Base-by-base conservation (phyloP, 1,284 basidiomycete genomes). In the Ceraceosorus guamensis region DNA sequence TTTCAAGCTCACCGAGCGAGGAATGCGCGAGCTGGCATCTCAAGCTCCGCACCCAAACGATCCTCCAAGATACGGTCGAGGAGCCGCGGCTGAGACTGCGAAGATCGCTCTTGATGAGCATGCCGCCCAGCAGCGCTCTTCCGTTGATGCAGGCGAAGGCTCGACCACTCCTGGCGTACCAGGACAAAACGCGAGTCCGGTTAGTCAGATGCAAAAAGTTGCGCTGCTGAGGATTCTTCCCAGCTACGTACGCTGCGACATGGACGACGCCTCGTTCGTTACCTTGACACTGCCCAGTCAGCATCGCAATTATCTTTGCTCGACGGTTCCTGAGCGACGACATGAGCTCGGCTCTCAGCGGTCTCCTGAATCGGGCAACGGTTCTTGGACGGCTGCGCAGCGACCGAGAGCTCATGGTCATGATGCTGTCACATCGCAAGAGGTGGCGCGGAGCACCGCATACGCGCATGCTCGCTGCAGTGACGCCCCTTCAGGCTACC, bases 151-250 rank as follows among this genome's bases (percentile, higher is more conserved):
- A 34, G 13, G 8, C n/a, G 24, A 45, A 4, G 39, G 33, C 16
- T 45, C 41, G 6, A 5, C 32, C 46, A 43, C 7, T 50, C 30
- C 45, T 41, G 52, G 48, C 11, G 14, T 33, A n/a, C n/a, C 3
- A 14, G 32, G 43, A 3, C 31, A 14, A 24, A 44, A 30, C 3
- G 52, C 87, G 18, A 89, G 89, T 1, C 91, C 91, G 24, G 88
- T 96, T 55, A 91, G 89, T 69, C 91, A 95, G 76, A 88, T 96
- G 84, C 91, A 96, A 78, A 91, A 93, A 78, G 87, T 96, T 58
- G 91, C 90, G 0, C 80, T 96, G 48, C 87, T 91, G 73, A 82
- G 89, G 53, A 82, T 89, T 52, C 63, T 63, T 10, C 63, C 68
- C 41, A 52, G 48, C 32, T 50, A 54, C 34, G 48, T 44, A 31